These are phyloP conservation scores for Eucalyptus cloeziana DNA, from an alignment of 345 rosid species.

Conservation along the genomic window DNA sequence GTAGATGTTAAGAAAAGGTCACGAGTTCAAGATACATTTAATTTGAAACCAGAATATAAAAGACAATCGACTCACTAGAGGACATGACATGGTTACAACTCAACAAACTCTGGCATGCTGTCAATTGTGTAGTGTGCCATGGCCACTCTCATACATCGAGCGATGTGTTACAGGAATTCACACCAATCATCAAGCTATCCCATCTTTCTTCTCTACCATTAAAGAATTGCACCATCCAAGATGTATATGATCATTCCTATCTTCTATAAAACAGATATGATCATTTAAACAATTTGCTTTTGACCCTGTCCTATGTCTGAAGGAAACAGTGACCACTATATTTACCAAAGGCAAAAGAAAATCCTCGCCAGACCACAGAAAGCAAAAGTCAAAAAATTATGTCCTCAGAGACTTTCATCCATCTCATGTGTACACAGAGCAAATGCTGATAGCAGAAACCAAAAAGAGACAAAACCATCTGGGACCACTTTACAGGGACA, in stretches of 20 bases:
- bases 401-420: background rate
- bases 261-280: background rate
- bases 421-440: background rate
- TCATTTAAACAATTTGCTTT: background rate
- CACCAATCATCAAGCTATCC: background rate
- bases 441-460: background rate
- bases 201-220: background rate
- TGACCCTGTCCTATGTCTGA: background rate
- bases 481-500: background rate
- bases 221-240: background rate
- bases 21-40: background rate
- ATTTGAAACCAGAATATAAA: background rate
- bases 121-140: background rate
- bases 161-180: background rate
- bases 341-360: background rate
- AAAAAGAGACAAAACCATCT: background rate
- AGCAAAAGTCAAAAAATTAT: background rate
- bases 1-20: background rate
- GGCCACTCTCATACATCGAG: background rate
- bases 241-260: background rate
- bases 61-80: background rate
- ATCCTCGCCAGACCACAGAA: background rate
- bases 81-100: background rate
- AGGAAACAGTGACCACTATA: background rate
- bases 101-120: background rate